Percentiles rank a stretch among this genome's conserved stretches.
Conservation (phyloP, 805 yeast genomes). For the Cyberlindnera misumaiensis region DNA sequence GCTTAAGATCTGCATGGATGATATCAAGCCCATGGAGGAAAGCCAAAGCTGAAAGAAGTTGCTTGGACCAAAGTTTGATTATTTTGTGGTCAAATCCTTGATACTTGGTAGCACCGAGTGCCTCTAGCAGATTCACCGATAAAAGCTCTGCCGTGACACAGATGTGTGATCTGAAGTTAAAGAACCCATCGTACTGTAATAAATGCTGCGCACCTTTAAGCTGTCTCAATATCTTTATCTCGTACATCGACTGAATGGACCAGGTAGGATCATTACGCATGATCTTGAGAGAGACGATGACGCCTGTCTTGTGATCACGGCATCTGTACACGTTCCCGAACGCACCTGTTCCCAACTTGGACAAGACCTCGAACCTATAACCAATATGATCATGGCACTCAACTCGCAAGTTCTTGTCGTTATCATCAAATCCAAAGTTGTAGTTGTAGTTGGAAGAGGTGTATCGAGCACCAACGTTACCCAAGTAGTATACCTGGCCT, state of each 20-base stretch:
- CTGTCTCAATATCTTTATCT: slow-evolving; percentile 57
- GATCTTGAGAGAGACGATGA: slow-evolving; percentile 65
- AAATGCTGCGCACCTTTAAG: slow-evolving; percentile 23
- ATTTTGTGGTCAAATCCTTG: slow-evolving; percentile 40
- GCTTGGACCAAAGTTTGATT: slow-evolving; percentile 40
- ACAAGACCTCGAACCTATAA: slow-evolving; percentile 59
- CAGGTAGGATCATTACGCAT: slow-evolving; percentile 68
- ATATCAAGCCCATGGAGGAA: slow-evolving; percentile 50
- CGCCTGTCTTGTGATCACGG: slow-evolving; percentile 54
- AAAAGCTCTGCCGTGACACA: slow-evolving; percentile 74
- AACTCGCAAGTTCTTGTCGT: slow-evolving; percentile 52
- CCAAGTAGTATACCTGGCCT: slow-evolving; percentile 44
- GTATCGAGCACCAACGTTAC: slow-evolving; percentile 20
- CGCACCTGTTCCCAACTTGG: slow-evolving; percentile 66
- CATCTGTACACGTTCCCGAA: slow-evolving; percentile 76
- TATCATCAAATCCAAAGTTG: slow-evolving; percentile 63
- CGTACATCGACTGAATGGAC: slow-evolving; percentile 73
- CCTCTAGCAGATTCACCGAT: slow-evolving; percentile 59
- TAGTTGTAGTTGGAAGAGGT: slow-evolving; percentile 6
- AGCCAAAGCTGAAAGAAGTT: slow-evolving; percentile 53
- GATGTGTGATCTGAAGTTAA: slow-evolving; percentile 74
- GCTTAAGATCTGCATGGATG: slow-evolving; percentile 83
- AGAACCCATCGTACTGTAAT: slow-evolving; percentile 58
- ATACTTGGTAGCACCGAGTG: slow-evolving; percentile 42
- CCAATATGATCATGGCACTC: slow-evolving; percentile 63